A percentile compares a stretch with the other conserved stretches of the same genome.
phyloP scores from a whole-genome alignment of 163 green algal genomes.

The Scenedesmus sp. region DNA sequence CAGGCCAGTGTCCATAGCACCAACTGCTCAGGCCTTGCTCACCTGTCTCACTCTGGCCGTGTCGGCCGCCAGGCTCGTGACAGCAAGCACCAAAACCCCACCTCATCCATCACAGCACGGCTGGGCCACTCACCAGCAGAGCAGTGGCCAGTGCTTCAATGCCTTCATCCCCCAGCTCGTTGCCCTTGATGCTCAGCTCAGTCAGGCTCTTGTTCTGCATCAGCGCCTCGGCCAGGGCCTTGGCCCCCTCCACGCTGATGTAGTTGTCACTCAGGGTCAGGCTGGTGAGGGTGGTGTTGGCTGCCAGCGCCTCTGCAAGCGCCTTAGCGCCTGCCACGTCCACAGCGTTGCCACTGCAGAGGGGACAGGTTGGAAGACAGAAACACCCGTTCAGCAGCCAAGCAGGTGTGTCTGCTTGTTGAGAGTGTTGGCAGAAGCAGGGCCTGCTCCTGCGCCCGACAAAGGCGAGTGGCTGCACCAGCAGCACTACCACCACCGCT shows the following conservation, averaged over 20 bases:
- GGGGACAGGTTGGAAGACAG: too few species aligned
- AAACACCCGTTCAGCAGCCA: too few species aligned
- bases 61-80: too few species aligned
- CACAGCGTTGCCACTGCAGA: constrained; percentile 64
- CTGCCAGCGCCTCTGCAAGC: constrained; percentile 82
- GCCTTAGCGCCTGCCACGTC: constrained; percentile 72
- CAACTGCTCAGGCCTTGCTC: too few species aligned
- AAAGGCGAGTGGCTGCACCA: background rate
- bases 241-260: constrained; percentile 67
- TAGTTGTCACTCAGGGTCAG: constrained; percentile 93
- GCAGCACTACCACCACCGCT: background rate
- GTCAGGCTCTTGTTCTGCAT: constrained; percentile 81
- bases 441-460: too few species aligned
- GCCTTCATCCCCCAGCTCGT: constrained; percentile 93
- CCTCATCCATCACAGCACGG: background rate
- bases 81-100: too few species aligned
- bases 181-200: constrained; percentile 93
- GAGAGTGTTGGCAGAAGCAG: too few species aligned
- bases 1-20: too few species aligned
- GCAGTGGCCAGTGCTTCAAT: constrained; percentile 83
- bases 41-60: too few species aligned
- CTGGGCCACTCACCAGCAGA: constrained; percentile 60
- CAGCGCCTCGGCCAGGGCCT: constrained; percentile 86
- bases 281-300: constrained; percentile 78
- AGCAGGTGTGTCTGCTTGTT: background rate